Conservation (phyloP, 129 eudicot genomes). For the Scalesia atractyloides region DNA sequence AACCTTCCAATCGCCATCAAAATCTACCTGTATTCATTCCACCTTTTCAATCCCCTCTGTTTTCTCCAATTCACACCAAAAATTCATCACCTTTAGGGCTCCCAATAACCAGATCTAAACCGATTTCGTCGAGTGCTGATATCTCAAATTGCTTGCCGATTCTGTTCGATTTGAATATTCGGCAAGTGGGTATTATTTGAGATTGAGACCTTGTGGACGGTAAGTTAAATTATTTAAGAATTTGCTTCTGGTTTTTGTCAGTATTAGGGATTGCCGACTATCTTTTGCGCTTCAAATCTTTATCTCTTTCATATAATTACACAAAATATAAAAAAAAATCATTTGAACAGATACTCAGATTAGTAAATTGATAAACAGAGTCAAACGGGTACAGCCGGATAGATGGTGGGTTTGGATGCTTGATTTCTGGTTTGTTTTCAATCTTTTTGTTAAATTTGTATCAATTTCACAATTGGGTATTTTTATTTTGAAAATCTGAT, state of each 20-base stretch:
- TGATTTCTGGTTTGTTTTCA: conserved; percentile 29
- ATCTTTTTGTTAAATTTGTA: neutral
- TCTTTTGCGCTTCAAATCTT: neutral
- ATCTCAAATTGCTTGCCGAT: conserved; percentile 1
- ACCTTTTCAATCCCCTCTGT: conserved; percentile 24
- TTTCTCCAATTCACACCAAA: conserved; percentile 10
- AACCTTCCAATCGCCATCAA: conserved; percentile 29
- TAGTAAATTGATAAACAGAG: neutral
- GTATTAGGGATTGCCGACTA: conserved; percentile 12
- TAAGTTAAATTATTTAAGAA: conserved; percentile 23
- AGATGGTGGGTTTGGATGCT: conserved; percentile 21
- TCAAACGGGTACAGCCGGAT: neutral
- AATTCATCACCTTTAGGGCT: conserved; percentile 23
- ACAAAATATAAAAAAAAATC: neutral
- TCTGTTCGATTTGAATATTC: conserved; percentile 24
- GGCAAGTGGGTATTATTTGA: conserved; percentile 27
- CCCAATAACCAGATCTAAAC: conserved; percentile 17
- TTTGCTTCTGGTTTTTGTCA: conserved; percentile 5
- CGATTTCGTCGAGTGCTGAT: conserved; percentile 4
- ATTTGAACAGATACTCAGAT: conserved; percentile 1
- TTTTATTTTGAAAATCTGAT: conserved; percentile 2
- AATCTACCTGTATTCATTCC: conserved; percentile 26
- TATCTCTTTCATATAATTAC: neutral
- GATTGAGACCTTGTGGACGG: conserved; percentile 29
- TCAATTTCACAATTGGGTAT: conserved; percentile 1